Evolutionary conservation across 139 green algal genomes (phyloP), one percentile per base, ranked within the genome.

Genomic region (Ostreobium quekettii): DNA sequence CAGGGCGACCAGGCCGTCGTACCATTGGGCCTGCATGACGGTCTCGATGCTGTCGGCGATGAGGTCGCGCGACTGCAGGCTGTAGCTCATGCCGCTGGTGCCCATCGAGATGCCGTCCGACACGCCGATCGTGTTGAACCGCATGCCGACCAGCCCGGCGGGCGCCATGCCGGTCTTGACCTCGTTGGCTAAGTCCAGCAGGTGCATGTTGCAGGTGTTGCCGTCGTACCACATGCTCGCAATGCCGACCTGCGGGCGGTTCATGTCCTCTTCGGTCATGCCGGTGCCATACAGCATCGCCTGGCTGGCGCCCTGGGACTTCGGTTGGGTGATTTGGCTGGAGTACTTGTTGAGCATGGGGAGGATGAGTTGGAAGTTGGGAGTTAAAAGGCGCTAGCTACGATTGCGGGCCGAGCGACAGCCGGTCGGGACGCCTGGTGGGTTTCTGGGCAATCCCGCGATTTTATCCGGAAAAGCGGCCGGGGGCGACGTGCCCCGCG

Each of bases 181-280:
- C 57, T 95, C 84, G 2, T 80, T 83, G 1, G 88, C 89, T 60
- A 99, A 79, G 67, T 93, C 81, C 73, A 96, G 86, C 30, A 99
- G 84, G 83, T 99, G 93, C 91, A 97, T 99, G 83, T 99, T 99
- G 91, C 93, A 99, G 37, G 93, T 85, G 82, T 99, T 99, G 73
- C 93, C 93, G 77, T 98, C 93, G 64, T 95, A 98, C 93, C 93
- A 98, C 57, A 97, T 86, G 28, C 82, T 93, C 2, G 87, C 89
- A 65, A 98, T 92, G 56, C 93, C 93, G 24, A 98, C 76, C 84
- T 98, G 93, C 1, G 93, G 86, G 76, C 96, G 96, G 80, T 85
- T 80, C 90, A 99, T 94, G 76, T 99, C 93, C 47, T 88, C 85
- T 67, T 95, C 82, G 5, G 60, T 83, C 26, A 98, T 75, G 11